Conservation (phyloP, 2,329 filamentous ascomycete species). For the Alternaria infectoria region DNA sequence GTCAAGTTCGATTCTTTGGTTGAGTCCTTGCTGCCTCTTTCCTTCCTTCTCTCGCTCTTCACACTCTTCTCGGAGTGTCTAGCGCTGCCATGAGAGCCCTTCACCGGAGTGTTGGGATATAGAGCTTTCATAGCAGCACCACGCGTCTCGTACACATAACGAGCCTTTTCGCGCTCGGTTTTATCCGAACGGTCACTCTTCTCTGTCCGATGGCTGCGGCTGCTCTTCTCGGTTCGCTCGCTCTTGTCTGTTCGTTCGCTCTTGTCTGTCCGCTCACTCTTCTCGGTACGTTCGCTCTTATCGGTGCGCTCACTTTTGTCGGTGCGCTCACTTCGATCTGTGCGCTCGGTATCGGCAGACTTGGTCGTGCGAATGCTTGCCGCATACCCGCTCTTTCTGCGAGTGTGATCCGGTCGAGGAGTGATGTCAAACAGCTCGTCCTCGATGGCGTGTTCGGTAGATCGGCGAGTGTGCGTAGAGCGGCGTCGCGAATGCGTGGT, state of each 20-base stretch:
- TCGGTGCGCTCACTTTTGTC: conserved; percentile 29
- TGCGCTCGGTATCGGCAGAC: conserved; percentile 27
- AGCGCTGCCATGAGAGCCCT: conserved; percentile 21
- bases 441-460: conserved; percentile 19
- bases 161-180: conserved; percentile 29
- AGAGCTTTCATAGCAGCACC: conserved; percentile 49
- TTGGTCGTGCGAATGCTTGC: conserved; percentile 31
- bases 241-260: conserved; percentile 20
- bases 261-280: conserved; percentile 27
- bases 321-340: conserved; percentile 24
- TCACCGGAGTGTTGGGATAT: conserved; percentile 42
- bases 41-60: conserved; percentile 25
- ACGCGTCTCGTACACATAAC: conserved; percentile 44
- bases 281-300: conserved; percentile 20
- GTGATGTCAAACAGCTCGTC: conserved; percentile 33
- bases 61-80: conserved; percentile 24
- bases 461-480: conserved; percentile 37
- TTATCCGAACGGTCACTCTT: conserved; percentile 29
- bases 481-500: conserved; percentile 36
- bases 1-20: conserved; percentile 21
- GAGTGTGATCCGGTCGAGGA: conserved; percentile 23
- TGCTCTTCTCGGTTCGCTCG: conserved; percentile 14
- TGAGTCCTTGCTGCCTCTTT: conserved; percentile 20
- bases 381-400: conserved; percentile 41
- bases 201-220: conserved; percentile 15